Evolutionary conservation across 768 basidiomycete species (phyloP).

Genomic region (Suillus brevipes): DNA sequence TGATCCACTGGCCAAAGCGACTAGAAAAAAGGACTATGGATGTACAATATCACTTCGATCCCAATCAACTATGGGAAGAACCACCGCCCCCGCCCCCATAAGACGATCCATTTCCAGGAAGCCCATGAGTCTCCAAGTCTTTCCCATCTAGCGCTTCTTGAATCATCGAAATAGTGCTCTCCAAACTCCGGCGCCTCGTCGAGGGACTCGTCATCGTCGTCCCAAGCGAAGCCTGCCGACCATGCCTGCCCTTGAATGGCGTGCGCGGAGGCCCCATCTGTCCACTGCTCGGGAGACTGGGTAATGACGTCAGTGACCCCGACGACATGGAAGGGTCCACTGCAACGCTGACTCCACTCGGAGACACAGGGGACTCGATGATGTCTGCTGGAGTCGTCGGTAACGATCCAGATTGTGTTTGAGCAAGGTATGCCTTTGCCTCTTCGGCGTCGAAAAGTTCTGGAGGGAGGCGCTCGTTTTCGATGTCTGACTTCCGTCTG

Average conservation of each 20-base stretch:
- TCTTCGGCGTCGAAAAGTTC: conserved; percentile 84
- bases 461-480: conserved; percentile 97
- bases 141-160: conserved; percentile 88
- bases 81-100: conserved; percentile 11
- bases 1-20: background rate
- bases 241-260: conserved; percentile 66
- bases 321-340: conserved; percentile 34
- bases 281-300: conserved; percentile 20
- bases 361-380: conserved; percentile 43
- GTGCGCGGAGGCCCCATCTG: conserved; percentile 27
- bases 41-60: conserved; percentile 3
- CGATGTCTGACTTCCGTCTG: conserved; percentile 96
- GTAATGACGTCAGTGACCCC: conserved; percentile 25
- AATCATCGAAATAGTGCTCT: conserved; percentile 94
- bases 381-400: conserved; percentile 55
- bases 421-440: conserved; percentile 59
- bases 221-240: conserved; percentile 62
- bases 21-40: background rate
- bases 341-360: conserved; percentile 45
- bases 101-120: conserved; percentile 23
- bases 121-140: conserved; percentile 36
- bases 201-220: conserved; percentile 93
- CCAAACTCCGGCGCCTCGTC: conserved; percentile 86
- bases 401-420: conserved; percentile 35
- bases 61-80: conserved; percentile 1